Evolutionary conservation across 2,329 filamentous ascomycete species (phyloP).

Genomic region (Venturia aucupariae): DNA sequence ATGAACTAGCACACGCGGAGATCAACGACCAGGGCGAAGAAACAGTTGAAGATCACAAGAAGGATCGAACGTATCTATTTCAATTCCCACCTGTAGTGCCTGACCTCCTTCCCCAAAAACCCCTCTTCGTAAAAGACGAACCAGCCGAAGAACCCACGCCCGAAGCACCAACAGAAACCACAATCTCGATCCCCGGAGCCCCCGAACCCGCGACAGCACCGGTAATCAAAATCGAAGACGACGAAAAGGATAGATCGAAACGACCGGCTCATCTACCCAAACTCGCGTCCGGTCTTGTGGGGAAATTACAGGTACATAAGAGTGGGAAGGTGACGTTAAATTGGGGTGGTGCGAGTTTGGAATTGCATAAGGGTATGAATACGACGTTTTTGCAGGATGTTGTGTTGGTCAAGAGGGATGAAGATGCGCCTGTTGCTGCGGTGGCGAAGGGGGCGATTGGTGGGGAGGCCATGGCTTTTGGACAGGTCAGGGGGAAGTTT

Average conservation of each 20-base stretch:
- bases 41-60: constrained; percentile 30
- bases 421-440: constrained; percentile 18
- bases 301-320: constrained; percentile 52
- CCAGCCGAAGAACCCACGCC: constrained; percentile 15
- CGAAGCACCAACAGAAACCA: constrained; percentile 4
- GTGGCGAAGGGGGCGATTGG: not conserved
- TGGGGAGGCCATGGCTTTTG: constrained; percentile 46
- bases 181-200: constrained; percentile 16
- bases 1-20: constrained; percentile 30
- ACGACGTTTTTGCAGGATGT: constrained; percentile 54
- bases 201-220: not conserved
- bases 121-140: constrained; percentile 24
- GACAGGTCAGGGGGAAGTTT: constrained; percentile 55
- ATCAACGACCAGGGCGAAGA: constrained; percentile 19
- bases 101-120: constrained; percentile 35
- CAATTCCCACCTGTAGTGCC: constrained; percentile 56
- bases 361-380: constrained; percentile 47
- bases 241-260: constrained; percentile 16
- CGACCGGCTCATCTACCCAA: constrained; percentile 24
- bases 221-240: constrained; percentile 26
- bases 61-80: constrained; percentile 52
- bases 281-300: constrained; percentile 46
- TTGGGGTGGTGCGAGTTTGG: constrained; percentile 53
- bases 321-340: constrained; percentile 53
- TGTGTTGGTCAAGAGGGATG: constrained; percentile 31